These are phyloP conservation scores for Penicillium sp. DNA, from an alignment of 2,329 filamentous ascomycete species.

Conservation along the genomic window DNA sequence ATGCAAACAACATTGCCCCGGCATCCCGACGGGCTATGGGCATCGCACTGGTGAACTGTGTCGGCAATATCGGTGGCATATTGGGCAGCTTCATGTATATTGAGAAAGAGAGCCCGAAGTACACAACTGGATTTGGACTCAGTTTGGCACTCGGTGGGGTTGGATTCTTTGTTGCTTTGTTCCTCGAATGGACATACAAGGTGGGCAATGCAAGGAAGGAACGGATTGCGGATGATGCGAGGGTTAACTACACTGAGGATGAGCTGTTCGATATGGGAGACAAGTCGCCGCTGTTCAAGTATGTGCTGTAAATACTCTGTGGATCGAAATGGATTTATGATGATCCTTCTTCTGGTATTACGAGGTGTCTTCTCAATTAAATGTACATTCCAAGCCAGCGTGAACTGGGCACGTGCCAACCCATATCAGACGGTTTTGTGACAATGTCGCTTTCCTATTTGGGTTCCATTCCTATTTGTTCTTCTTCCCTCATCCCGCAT, in stretches of 20 bases:
- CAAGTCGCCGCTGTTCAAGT: conserved; percentile 42
- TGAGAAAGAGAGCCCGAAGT: conserved; percentile 17
- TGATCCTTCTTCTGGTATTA: background rate
- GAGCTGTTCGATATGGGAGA: conserved; percentile 42
- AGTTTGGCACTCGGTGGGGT: conserved; percentile 15
- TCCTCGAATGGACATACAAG: conserved; percentile 22
- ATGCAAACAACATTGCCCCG: conserved; percentile 25
- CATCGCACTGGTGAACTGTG: conserved; percentile 19
- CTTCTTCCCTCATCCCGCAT: background rate
- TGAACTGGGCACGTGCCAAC: background rate
- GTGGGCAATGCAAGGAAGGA: conserved; percentile 17
- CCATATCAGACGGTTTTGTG: background rate
- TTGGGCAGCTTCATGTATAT: conserved; percentile 26
- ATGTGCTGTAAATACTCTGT: conserved; percentile 13
- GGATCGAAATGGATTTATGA: background rate
- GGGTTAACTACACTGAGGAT: conserved; percentile 33
- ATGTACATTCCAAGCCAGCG: background rate
- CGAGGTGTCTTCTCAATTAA: background rate
- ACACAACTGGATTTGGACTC: conserved; percentile 22
- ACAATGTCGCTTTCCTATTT: background rate
- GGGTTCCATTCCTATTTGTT: background rate
- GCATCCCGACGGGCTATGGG: conserved; percentile 21
- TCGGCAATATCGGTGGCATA: conserved; percentile 24
- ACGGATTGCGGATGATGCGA: conserved; percentile 3
- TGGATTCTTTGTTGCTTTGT: conserved; percentile 15